Evolutionary conservation across 371 early-diverging fungal species (phyloP).

Genomic region (Zopfochytrium polystomum): DNA sequence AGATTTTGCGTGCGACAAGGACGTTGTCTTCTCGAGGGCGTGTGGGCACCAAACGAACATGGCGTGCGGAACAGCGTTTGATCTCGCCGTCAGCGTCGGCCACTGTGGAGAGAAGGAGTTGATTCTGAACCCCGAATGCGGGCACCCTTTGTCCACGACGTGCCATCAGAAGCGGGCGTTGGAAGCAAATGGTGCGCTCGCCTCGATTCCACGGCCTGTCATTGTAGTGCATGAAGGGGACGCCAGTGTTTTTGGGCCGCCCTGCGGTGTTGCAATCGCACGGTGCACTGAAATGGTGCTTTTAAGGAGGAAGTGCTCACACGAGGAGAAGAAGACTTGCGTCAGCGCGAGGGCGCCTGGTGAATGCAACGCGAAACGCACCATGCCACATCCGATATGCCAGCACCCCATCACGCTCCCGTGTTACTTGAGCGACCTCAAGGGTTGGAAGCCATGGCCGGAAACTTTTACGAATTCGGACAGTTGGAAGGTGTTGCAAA

Average conservation of each 20-base stretch:
- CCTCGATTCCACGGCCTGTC: background rate
- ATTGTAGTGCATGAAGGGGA: slow-evolving; percentile 8
- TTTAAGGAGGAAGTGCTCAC: slow-evolving; percentile 20
- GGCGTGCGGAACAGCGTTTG: slow-evolving; percentile 20
- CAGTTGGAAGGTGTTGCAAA: background rate
- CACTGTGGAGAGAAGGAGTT: slow-evolving; percentile 9
- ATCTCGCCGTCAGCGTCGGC: background rate
- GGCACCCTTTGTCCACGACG: slow-evolving; percentile 5
- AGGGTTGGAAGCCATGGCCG: slow-evolving; percentile 5
- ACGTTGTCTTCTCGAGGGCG: slow-evolving; percentile 4
- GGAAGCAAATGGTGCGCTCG: background rate
- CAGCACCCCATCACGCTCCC: slow-evolving; percentile 6
- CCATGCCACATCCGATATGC: no score
- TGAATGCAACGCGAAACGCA: no score
- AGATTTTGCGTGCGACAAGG: slow-evolving; percentile 18
- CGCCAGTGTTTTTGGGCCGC: background rate
- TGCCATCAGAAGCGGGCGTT: slow-evolving; percentile 14
- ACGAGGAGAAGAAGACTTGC: slow-evolving; percentile 10
- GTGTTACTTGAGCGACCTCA: background rate
- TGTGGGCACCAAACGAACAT: slow-evolving; percentile 19
- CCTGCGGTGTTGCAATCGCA: background rate
- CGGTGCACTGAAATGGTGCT: slow-evolving; percentile 7
- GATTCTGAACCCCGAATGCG: slow-evolving; percentile 17
- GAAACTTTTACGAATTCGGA: background rate
- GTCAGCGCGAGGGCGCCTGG: slow-evolving; percentile 2